Base-by-base conservation (phyloP, 257 asterid species). In the Scutellaria minor region DNA sequence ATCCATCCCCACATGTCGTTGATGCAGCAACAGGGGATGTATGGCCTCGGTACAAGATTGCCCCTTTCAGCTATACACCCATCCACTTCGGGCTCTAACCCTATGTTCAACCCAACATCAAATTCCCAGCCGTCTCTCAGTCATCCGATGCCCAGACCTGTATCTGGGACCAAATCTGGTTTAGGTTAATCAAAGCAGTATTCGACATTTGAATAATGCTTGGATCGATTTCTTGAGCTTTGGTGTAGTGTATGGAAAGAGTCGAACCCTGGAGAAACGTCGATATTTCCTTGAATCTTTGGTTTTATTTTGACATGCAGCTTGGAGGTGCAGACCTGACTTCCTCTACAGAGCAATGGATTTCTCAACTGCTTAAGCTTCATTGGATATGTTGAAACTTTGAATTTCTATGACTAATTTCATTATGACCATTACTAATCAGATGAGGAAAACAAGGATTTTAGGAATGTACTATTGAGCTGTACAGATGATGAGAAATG, bases 21-120 rank as follows among this genome's bases (percentile, higher is more conserved):
- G 71, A 84, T 86, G 86, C 88, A 83, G 40, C 97, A 90, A 48
- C 98, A 83, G 64, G 86, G 85, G 3, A 81, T 88, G 88, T 92
- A 92, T 47, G 94, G 98, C 64, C 87, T 82, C 13, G 92, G 97
- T 39, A 97, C 93, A 6, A 87, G 98, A 79, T 72, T 86, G 45
- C 98, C 98, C 47, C 91, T 90, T 13, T 88, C 98, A 27, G 88
- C 95, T 20, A 78, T 85, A 71, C 94, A 91, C 58, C 91, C 99
- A 2, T 82, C 97, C 15, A 58, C 95, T 1, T 85, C 99, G 9
- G 20, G 83, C 54, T 75, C 97, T 24, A 85, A 65, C 69, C 53
- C 83, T 14, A 77, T 79, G 79, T 93, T 83, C 74, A 84, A 73
- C 73, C 83, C 90, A 27, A 44, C 89, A 7, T 54, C 89, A 31